Evolutionary conservation across 192 early-diverging fungal species (phyloP).

Genomic region (Podila epigama): DNA sequence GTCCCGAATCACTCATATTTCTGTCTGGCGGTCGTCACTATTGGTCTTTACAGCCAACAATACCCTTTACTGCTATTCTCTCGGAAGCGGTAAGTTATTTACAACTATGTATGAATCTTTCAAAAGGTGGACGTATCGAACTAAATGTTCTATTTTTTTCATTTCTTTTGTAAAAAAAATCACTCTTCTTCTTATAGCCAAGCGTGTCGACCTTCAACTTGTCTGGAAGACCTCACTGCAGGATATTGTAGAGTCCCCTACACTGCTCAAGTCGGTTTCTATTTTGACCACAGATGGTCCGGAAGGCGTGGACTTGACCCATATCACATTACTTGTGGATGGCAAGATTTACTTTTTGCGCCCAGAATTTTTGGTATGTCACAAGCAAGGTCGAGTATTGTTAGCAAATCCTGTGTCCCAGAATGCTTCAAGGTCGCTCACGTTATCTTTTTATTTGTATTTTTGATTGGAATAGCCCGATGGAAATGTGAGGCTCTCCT

Average conservation of each 20-base stretch:
- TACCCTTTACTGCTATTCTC: slow-evolving; percentile 49
- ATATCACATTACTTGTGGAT: slow-evolving; percentile 70
- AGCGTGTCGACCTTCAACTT: slow-evolving; percentile 38
- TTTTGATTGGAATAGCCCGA: slow-evolving; percentile 10
- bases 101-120: too few relatives aligned
- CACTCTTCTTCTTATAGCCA: slow-evolving; percentile 14
- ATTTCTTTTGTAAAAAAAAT: neutral
- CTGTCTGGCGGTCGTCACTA: slow-evolving; percentile 59
- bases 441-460: neutral
- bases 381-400: too few relatives aligned
- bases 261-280: slow-evolving; percentile 37
- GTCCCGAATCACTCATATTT: slow-evolving; percentile 58
- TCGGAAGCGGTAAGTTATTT: slow-evolving; percentile 38
- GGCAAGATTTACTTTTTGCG: slow-evolving; percentile 73
- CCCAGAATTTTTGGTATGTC: slow-evolving; percentile 56
- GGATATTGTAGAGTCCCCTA: slow-evolving; percentile 44
- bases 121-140: too few relatives aligned
- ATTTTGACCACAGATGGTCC: slow-evolving; percentile 29
- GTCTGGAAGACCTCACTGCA: slow-evolving; percentile 45
- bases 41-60: slow-evolving; percentile 68
- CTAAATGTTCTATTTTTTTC: neutral
- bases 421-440: too few relatives aligned
- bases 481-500: slow-evolving; percentile 42
- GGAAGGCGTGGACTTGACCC: slow-evolving; percentile 56
- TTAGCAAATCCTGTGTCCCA: too few relatives aligned